Conservation (phyloP, 1,284 basidiomycete species). For the Ustilago nuda region DNA sequence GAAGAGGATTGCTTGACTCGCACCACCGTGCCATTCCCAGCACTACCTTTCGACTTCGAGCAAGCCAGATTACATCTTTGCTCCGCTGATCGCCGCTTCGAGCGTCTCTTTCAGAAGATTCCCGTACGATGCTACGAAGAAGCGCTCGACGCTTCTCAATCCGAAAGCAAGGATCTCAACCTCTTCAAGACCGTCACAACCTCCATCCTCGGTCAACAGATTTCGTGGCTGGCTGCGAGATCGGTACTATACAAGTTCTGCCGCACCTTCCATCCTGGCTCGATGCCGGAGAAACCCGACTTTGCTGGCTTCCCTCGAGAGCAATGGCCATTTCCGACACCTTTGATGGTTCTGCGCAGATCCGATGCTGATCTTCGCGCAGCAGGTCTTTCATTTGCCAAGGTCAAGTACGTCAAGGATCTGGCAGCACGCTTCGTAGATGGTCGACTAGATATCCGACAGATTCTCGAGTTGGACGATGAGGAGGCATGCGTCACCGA, state of each 20-base stretch:
- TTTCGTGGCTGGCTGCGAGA: slow-evolving; percentile 88
- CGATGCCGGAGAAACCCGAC: slow-evolving; percentile 60
- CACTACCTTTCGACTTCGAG: slow-evolving; percentile 79
- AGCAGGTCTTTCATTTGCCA: slow-evolving; percentile 63
- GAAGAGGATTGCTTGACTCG: slow-evolving; percentile 47
- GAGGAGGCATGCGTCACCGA: slow-evolving; percentile 61
- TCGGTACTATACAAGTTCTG: slow-evolving; percentile 85
- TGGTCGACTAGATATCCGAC: slow-evolving; percentile 60
- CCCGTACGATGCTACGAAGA: slow-evolving; percentile 79
- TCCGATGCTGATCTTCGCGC: slow-evolving; percentile 54
- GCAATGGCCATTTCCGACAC: slow-evolving; percentile 63
- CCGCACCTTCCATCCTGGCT: slow-evolving; percentile 68
- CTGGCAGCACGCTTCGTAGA: slow-evolving; percentile 60
- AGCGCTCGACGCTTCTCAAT: slow-evolving; percentile 56
- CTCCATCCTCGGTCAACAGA: slow-evolving; percentile 85
- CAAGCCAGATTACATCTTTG: slow-evolving; percentile 81
- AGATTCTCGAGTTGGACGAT: slow-evolving; percentile 53
- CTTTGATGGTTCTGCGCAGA: slow-evolving; percentile 56
- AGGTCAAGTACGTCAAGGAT: slow-evolving; percentile 66
- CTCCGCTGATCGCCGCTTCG: slow-evolving; percentile 78
- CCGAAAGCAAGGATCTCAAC: slow-evolving; percentile 71
- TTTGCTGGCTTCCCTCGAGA: slow-evolving; percentile 58
- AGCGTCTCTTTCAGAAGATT: slow-evolving; percentile 76
- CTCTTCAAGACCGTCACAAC: slow-evolving; percentile 72
- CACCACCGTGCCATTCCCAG: slow-evolving; percentile 51